phyloP scores from a whole-genome alignment of 2,329 filamentous ascomycete species.

The Diaporthe citriasiana region DNA sequence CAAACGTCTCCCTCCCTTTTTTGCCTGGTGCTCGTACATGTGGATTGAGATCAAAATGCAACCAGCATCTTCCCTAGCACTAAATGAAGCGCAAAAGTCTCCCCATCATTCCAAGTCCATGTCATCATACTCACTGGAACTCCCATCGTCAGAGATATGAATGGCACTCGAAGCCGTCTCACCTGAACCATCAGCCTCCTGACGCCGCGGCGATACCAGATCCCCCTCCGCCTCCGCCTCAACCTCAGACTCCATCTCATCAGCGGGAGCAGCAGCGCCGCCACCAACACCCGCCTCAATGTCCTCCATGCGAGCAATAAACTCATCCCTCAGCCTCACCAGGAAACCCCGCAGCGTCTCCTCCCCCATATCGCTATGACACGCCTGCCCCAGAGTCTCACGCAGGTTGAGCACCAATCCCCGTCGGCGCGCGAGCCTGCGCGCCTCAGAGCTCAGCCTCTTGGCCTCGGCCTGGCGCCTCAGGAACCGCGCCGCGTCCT shows the following conservation, averaged over 20 bases:
- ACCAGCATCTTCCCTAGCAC: too few relatives aligned
- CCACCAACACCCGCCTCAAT: constrained; percentile 68
- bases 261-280: neutral
- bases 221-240: neutral
- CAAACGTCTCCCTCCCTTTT: too few relatives aligned
- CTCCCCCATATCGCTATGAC: constrained; percentile 74
- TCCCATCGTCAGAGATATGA: constrained; percentile 4
- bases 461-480: constrained; percentile 69
- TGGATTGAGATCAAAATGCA: neutral
- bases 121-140: neutral
- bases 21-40: neutral
- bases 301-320: constrained; percentile 77
- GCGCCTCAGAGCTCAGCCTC: constrained; percentile 70
- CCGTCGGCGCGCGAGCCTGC: constrained; percentile 73
- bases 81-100: neutral
- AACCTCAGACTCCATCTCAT: neutral
- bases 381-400: constrained; percentile 79
- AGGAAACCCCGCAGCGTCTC: constrained; percentile 75
- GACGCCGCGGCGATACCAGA: neutral
- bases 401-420: constrained; percentile 81
- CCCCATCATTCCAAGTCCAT: neutral
- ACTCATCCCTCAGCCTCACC: constrained; percentile 78
- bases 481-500: constrained; percentile 74
- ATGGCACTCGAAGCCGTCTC: neutral
- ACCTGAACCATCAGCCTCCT: neutral